Conservation (phyloP, 2,329 filamentous ascomycete genomes). For the Annulohypoxylon truncatum region DNA sequence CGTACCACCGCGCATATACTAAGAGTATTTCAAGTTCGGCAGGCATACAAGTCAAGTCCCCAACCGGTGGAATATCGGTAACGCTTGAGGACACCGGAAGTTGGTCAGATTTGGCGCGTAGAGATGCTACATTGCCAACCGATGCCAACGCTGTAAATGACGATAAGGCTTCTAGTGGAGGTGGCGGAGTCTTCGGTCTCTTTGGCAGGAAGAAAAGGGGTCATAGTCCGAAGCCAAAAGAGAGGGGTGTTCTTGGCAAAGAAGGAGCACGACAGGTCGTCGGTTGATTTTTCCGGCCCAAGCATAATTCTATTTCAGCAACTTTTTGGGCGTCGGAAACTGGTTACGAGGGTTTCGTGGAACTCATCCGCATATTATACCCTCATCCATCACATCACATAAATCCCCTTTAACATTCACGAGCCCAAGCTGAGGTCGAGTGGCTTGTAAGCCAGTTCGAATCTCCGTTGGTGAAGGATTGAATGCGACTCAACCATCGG, state of each 20-base stretch:
- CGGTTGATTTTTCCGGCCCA: constrained; percentile 58
- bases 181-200: constrained; percentile 91
- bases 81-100: constrained; percentile 89
- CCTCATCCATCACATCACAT: constrained; percentile 17
- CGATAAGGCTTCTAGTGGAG: constrained; percentile 62
- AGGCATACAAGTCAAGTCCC: constrained; percentile 77
- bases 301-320: constrained; percentile 39
- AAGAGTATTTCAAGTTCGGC: constrained; percentile 63
- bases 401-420: constrained; percentile 4
- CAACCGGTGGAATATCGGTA: constrained; percentile 88
- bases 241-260: constrained; percentile 92
- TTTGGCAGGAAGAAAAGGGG: constrained; percentile 90
- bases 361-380: constrained; percentile 27
- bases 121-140: constrained; percentile 78
- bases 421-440: background rate
- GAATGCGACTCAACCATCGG: constrained; percentile 9
- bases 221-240: constrained; percentile 92
- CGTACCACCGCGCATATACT: constrained; percentile 61
- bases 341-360: constrained; percentile 1
- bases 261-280: constrained; percentile 90
- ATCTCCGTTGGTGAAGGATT: constrained; percentile 2
- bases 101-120: constrained; percentile 90
- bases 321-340: constrained; percentile 26
- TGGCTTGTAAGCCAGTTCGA: background rate
- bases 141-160: constrained; percentile 69